Percentiles rank a stretch among this genome's conserved stretches.
Evolutionary conservation across 2,329 filamentous ascomycete species (phyloP).

Genomic region (Paecilomyces dactylethromorphus): DNA sequence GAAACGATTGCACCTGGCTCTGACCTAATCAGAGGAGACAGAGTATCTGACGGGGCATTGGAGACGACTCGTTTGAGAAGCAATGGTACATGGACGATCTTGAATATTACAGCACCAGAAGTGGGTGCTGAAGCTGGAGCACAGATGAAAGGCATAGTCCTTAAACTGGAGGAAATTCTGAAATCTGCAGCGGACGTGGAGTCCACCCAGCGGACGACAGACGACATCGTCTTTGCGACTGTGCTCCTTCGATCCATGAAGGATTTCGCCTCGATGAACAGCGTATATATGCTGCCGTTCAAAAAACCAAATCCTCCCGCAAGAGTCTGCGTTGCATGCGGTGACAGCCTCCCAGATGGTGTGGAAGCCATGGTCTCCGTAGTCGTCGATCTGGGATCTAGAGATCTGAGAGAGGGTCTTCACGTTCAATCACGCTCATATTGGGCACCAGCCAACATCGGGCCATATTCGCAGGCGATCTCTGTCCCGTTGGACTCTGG

Average conservation of each 20-base stretch:
- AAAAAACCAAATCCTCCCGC: constrained; percentile 73
- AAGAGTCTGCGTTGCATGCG: constrained; percentile 75
- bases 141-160: constrained; percentile 32
- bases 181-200: constrained; percentile 1
- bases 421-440: constrained; percentile 93
- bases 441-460: constrained; percentile 97
- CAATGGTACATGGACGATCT: constrained; percentile 26
- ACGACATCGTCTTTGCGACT: constrained; percentile 43
- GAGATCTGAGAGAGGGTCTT: constrained; percentile 46
- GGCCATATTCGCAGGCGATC: constrained; percentile 90
- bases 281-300: constrained; percentile 70
- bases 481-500: constrained; percentile 40
- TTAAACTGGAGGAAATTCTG: constrained; percentile 15
- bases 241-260: constrained; percentile 73
- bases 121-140: constrained; percentile 31
- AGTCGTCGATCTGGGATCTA: constrained; percentile 33
- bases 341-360: constrained; percentile 55
- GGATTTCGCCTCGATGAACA: constrained; percentile 70
- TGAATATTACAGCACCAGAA: constrained; percentile 32
- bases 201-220: constrained; percentile 15
- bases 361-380: constrained; percentile 57
- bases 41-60: constrained; percentile 4
- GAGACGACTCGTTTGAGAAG: constrained; percentile 15
- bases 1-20: neutral
- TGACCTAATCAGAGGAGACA: neutral